Evolutionary conservation across 106 monocot genomes (phyloP), one percentile per base, ranked within the genome.

Genomic region (Apostasia shenzhenica): DNA sequence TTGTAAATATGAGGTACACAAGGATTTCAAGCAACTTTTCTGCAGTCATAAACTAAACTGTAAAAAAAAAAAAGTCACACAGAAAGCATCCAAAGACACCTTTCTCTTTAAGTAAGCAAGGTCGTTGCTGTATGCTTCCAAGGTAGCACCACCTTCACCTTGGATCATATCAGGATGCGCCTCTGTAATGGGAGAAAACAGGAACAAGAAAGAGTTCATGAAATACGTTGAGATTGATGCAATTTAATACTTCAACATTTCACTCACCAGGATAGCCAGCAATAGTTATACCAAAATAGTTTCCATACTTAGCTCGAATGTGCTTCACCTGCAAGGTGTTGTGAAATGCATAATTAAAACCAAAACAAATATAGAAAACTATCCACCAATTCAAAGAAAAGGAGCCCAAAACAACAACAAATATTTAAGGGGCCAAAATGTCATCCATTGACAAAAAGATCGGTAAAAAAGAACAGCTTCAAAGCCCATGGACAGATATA

Each of bases 281-380:
- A 57, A 94, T 82, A 57, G 93, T 90, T 70, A 94, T 90, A 10
- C 89, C 93, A 81, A 94, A 94, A 66, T 94, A 94, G 64, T 94
- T 78, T 39, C 93, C 93, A 78, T 94, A 89, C 77, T 87, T 86
- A 6, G 72, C 73, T 47, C 84, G 76, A 68, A 94, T 94, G 67
- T 94, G 93, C 71, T 81, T 57, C 66, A 94, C 93, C 93, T 93
- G 73, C 43, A 76, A 61, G 45, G 52, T 7, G 65, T 37, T 14
- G 48, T 37, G 8, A 4, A 46, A 48, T 65, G 47, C 43, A 65
- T 1, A 65, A 26, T n/a, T 4, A 4, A n/a, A 56, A n/a, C 48
- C 45, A 65, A 48, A 12, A 13, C 45, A 48, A 26, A 65, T 65
- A 26, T 14, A 46, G 48, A 48, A 37, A 8, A 62, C 26, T 26